Percentiles rank a stretch among this genome's conserved stretches.
Evolutionary conservation across 345 rosid species (phyloP).

Genomic region (Gossypium anomalum): DNA sequence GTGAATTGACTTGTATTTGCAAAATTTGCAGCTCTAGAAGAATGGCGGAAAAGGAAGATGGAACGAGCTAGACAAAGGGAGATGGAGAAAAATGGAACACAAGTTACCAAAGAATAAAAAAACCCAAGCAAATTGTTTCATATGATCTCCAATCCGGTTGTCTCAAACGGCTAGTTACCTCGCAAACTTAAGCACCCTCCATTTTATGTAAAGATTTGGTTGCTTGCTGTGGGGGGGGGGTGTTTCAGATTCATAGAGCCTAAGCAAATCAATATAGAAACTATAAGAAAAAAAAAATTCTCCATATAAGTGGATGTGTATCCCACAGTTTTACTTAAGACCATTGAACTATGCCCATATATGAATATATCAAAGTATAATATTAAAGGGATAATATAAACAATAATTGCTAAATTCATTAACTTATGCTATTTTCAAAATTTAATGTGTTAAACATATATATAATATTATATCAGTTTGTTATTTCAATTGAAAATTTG

Average conservation of each 20-base stretch:
- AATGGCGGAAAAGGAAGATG: constrained; percentile 90
- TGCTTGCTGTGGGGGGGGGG: no score
- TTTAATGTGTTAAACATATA: no score
- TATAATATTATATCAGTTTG: no score
- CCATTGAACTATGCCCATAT: background rate
- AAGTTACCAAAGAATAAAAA: background rate
- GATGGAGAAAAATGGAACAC: constrained; percentile 56
- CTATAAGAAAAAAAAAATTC: background rate
- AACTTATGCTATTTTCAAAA: no score
- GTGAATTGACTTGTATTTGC: background rate
- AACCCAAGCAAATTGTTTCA: background rate
- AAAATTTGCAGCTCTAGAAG: constrained; percentile 58
- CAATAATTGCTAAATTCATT: no score
- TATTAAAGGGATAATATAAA: background rate
- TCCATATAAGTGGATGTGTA: background rate
- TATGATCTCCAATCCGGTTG: background rate
- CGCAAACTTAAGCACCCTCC: no score
- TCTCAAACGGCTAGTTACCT: no score
- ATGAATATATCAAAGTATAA: background rate
- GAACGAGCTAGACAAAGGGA: constrained; percentile 70
- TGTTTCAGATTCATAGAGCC: no score
- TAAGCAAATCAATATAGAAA: background rate
- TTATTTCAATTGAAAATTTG: no score
- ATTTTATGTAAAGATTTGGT: no score
- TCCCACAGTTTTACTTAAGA: background rate